phyloP scores from a whole-genome alignment of 2,329 filamentous ascomycete species.

The Hymenoscyphus occultus region DNA sequence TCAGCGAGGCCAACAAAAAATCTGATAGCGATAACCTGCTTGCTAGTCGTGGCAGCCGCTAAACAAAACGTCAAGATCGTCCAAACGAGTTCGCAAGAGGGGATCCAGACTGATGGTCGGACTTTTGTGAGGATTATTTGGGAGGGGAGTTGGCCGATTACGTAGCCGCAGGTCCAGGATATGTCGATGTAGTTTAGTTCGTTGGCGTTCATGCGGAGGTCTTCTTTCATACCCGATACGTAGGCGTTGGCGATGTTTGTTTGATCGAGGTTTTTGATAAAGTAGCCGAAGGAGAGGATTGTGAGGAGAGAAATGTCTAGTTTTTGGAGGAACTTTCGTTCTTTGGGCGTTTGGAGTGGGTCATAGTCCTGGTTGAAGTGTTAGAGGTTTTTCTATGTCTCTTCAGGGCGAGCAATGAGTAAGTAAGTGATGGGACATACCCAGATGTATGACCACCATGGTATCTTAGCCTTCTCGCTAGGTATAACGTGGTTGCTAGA shows the following conservation, averaged over 20 bases:
- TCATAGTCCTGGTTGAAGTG: constrained; percentile 26
- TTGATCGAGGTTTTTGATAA: constrained; percentile 34
- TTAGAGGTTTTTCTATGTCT: not conserved
- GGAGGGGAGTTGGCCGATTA: constrained; percentile 45
- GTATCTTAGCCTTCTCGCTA: constrained; percentile 17
- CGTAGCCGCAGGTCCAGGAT: constrained; percentile 53
- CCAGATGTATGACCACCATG: constrained; percentile 33
- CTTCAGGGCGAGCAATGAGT: not conserved
- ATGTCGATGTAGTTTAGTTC: constrained; percentile 41
- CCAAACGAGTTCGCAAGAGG: constrained; percentile 41
- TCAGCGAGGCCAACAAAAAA: constrained; percentile 42
- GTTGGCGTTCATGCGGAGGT: constrained; percentile 45
- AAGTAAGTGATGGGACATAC: constrained; percentile 15
- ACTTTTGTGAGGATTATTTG: constrained; percentile 42
- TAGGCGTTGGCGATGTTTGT: constrained; percentile 40
- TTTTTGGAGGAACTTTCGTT: constrained; percentile 31
- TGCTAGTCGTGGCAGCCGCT: constrained; percentile 37
- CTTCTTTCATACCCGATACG: constrained; percentile 46
- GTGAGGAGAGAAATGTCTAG: constrained; percentile 31
- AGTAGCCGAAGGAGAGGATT: constrained; percentile 32
- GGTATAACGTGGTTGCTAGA: constrained; percentile 10
- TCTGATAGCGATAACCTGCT: constrained; percentile 40
- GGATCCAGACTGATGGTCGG: constrained; percentile 44
- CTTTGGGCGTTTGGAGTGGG: constrained; percentile 20
- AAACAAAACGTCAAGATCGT: constrained; percentile 39